A percentile compares a stretch with the other conserved stretches of the same genome.
These are phyloP conservation scores for Piedraia hortae DNA, from an alignment of 2,329 filamentous ascomycete species.

Conservation along the genomic window DNA sequence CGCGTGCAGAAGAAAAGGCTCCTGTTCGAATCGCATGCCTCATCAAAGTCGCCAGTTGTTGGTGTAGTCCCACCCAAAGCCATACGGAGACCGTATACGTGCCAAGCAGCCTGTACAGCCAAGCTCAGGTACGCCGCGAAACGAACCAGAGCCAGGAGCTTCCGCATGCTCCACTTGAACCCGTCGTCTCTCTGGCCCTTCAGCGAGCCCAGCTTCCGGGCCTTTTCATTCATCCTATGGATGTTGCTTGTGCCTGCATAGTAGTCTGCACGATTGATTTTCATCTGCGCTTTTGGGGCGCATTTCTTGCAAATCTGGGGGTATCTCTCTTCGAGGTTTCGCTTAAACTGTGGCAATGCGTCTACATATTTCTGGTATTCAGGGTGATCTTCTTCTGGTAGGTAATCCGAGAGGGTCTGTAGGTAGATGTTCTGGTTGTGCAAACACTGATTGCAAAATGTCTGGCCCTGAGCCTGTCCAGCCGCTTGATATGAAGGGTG, in stretches of 20 bases:
- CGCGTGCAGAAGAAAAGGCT: slow-evolving; percentile 4
- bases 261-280: slow-evolving; percentile 11
- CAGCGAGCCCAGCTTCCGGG: slow-evolving; percentile 13
- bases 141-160: slow-evolving; percentile 5
- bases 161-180: slow-evolving; percentile 10
- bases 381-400: slow-evolving; percentile 36
- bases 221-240: slow-evolving; percentile 45
- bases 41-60: background rate
- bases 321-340: slow-evolving; percentile 51
- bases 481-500: slow-evolving; percentile 13
- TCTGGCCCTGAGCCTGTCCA: slow-evolving; percentile 5
- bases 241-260: slow-evolving; percentile 9
- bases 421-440: slow-evolving; percentile 72
- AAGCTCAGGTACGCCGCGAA: slow-evolving; percentile 5
- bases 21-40: slow-evolving; percentile 1
- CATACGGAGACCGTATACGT: slow-evolving; percentile 7
- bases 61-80: slow-evolving; percentile 1
- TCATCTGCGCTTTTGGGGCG: slow-evolving; percentile 37
- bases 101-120: slow-evolving; percentile 8
- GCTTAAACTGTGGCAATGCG: slow-evolving; percentile 41
- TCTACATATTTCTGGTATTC: slow-evolving; percentile 41
- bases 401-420: slow-evolving; percentile 50
- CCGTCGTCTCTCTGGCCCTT: slow-evolving; percentile 22
- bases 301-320: slow-evolving; percentile 70
- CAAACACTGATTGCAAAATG: slow-evolving; percentile 52